Evolutionary conservation across 129 eudicot species (phyloP).

Genomic region (Daucus carota): DNA sequence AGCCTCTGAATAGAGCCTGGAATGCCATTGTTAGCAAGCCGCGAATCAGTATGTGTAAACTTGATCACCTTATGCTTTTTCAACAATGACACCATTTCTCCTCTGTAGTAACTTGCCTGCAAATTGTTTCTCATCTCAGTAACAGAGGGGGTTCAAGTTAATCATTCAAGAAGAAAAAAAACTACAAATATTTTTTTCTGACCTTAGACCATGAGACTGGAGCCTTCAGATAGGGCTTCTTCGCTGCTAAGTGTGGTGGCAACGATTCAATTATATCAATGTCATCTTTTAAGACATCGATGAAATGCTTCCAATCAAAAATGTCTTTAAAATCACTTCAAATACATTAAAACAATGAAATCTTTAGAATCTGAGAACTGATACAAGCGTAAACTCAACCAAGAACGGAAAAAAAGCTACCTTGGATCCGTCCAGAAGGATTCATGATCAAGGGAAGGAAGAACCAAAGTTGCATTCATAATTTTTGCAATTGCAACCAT

Average conservation of each 20-base stretch:
- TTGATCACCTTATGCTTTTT: slow-evolving; percentile 64
- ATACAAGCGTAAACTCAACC: not conserved
- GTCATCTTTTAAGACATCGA: slow-evolving; percentile 12
- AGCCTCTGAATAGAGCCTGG: slow-evolving; percentile 58
- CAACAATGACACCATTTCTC: slow-evolving; percentile 45
- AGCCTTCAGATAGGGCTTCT: slow-evolving; percentile 10
- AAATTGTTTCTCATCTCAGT: not conserved
- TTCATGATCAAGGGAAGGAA: slow-evolving; percentile 17
- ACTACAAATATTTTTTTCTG: not conserved
- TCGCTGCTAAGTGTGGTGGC: slow-evolving; percentile 8
- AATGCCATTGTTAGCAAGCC: slow-evolving; percentile 80
- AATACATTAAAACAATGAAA: not conserved
- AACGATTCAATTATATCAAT: slow-evolving; percentile 48
- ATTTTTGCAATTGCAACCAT: slow-evolving; percentile 20
- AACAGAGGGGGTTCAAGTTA: not conserved
- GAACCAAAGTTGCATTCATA: slow-evolving; percentile 19
- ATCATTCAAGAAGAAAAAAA: not conserved
- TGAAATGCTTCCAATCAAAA: slow-evolving; percentile 13
- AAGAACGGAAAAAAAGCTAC: not conserved
- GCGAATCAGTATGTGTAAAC: slow-evolving; percentile 78
- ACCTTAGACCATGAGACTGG: slow-evolving; percentile 17
- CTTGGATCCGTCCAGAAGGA: slow-evolving; percentile 21
- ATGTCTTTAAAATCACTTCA: slow-evolving; percentile 79
- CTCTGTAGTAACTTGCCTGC: slow-evolving; percentile 67
- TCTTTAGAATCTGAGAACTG: not conserved